These are phyloP conservation scores for Begonia loranthoides DNA, from an alignment of 306 rosid genomes.

Conservation along the genomic window DNA sequence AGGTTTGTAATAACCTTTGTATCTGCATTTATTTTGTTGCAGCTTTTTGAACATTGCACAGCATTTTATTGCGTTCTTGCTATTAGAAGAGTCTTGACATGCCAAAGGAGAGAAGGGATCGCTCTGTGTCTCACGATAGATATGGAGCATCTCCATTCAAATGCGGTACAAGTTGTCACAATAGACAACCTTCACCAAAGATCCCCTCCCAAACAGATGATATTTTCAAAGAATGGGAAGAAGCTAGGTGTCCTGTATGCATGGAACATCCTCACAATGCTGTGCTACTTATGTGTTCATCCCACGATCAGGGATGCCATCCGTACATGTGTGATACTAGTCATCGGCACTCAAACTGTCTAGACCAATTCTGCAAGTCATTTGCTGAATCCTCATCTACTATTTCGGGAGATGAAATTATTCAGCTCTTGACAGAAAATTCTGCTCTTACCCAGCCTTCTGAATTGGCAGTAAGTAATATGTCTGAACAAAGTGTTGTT, in stretches of 20 bases:
- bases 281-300: slow-evolving; percentile 7
- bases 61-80: too few species aligned
- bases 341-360: slow-evolving; percentile 5
- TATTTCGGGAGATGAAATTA: not conserved
- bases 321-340: slow-evolving; percentile 12
- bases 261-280: slow-evolving; percentile 15
- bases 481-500: not conserved
- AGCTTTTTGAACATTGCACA: too few species aligned
- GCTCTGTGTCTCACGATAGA: slow-evolving; percentile 1
- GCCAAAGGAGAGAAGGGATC: slow-evolving; percentile 14
- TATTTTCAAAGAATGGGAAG: slow-evolving; percentile 10
- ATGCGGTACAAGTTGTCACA: not conserved
- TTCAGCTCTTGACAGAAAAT: not conserved
- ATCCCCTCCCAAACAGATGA: slow-evolving; percentile 1
- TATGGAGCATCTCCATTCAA: not conserved
- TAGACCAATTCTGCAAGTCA: slow-evolving; percentile 3
- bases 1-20: too few species aligned
- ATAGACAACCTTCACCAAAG: not conserved
- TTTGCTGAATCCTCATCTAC: not conserved
- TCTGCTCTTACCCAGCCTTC: not conserved
- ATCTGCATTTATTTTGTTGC: too few species aligned
- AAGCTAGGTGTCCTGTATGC: slow-evolving; percentile 9
- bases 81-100: not conserved
- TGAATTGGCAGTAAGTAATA: not conserved
- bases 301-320: slow-evolving; percentile 8